phyloP scores from a whole-genome alignment of 140 eudicot genomes.

The Senecio squalidus region DNA sequence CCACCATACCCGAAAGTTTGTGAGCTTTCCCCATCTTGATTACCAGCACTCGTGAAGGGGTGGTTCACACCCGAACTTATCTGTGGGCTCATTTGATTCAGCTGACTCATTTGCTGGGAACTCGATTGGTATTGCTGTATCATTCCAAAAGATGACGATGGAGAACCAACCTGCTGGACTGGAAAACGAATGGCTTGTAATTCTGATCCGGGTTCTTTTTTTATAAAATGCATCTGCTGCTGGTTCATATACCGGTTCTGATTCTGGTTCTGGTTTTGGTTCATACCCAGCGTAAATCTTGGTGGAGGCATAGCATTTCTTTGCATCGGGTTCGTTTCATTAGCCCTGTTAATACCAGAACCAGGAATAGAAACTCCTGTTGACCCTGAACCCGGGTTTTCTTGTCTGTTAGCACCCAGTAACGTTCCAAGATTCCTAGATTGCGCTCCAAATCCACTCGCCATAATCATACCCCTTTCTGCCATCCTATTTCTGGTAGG shows the following conservation, averaged over 20 bases:
- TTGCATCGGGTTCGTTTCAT: slow-evolving; percentile 52
- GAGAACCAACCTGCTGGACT: slow-evolving; percentile 48
- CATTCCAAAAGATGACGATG: slow-evolving; percentile 38
- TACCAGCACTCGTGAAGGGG: slow-evolving; percentile 40
- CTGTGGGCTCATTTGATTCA: slow-evolving; percentile 71
- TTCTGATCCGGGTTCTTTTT: slow-evolving; percentile 45
- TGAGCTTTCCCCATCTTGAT: slow-evolving; percentile 53
- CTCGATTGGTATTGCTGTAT: too few species aligned
- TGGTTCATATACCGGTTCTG: slow-evolving; percentile 55
- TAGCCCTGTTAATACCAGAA: not conserved
- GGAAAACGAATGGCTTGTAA: slow-evolving; percentile 56
- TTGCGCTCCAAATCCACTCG: slow-evolving; percentile 30
- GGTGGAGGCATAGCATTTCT: slow-evolving; percentile 39
- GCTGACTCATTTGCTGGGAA: too few species aligned
- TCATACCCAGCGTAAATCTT: slow-evolving; percentile 39
- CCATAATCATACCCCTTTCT: slow-evolving; percentile 29
- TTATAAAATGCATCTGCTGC: slow-evolving; percentile 36
- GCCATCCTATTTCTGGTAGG: slow-evolving; percentile 30
- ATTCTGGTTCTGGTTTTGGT: slow-evolving; percentile 2
- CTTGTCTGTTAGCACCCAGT: slow-evolving; percentile 51
- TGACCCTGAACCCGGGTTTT: slow-evolving; percentile 39
- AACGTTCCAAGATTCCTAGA: slow-evolving; percentile 39
- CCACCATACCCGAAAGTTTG: slow-evolving; percentile 56
- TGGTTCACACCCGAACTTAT: slow-evolving; percentile 51
- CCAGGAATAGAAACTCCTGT: not conserved